Evolutionary conservation across 1,284 basidiomycete genomes (phyloP), one percentile per base, ranked within the genome.

Genomic region (Boletus subluridellus): DNA sequence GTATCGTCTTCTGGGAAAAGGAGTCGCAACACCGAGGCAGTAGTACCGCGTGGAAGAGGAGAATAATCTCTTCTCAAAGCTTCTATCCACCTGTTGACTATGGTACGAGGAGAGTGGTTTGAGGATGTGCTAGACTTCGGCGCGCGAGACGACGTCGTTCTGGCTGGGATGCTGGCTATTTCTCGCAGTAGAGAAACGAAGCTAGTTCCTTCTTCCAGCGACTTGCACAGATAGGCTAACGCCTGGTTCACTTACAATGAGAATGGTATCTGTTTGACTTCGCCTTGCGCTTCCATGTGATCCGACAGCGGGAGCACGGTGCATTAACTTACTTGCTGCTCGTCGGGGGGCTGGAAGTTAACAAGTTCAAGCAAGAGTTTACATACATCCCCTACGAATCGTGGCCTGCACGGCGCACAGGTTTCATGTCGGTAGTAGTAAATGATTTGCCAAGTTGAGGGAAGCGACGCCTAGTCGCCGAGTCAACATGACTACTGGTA

Each of bases 1-100:
- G 76, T 65, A 57, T 94, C 91, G 58, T 91, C 84, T 56, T 94
- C 85, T 0, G 93, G 92, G 68, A 94, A 94, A n/a, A 95, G 74
- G 3, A 94, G 71, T 1, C 85, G 82, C 66, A 94, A 86, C 35
- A 92, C 70, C 2, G 75, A 77, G 11, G 75, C 69, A n/a, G 80
- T 79, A 1, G 82, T 84, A 12, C 77, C 76, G 0, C 72, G 65
- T 1, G 82, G 81, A 17, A 84, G 69, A 17, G 81, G 79, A 2
- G 74, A 66, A 66, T 80, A 82, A n/a, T 70, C 63, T 24, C 57
- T 64, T 55, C 71, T 78, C 30, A 87, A 72, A 15, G 72, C 69
- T 1, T 66, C 59, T 11, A 80, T 65, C 86, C 86, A 89, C 54
- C 70, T 73, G 5, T 63, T 64, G 55, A 84, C 78, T 12, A 79